Base-by-base conservation (phyloP, 768 basidiomycete genomes). In the Suillus fuscotomentosus region DNA sequence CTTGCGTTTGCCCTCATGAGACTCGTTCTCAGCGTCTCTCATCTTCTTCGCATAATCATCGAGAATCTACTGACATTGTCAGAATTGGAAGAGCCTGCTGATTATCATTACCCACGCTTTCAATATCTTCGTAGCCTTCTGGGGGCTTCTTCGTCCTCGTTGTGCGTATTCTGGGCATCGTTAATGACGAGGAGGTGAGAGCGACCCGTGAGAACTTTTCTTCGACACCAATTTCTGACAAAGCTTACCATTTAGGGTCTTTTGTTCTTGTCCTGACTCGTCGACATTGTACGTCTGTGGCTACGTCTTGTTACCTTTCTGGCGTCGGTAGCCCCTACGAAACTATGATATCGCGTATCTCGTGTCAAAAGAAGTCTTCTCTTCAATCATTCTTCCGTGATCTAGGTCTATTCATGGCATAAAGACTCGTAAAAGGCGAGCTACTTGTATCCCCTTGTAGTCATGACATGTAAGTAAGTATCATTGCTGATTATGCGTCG, bases 21-120 rank as follows among this genome's bases (percentile, higher is more conserved):
- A 89, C 79, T 99, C 97, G 73, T 96, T 97, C 83, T 99, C 97
- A 1, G 93, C 97, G 77, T 99, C 97, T 62, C 97, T 84, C 97
- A 99, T 99, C 82, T 97, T 99, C 82, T 95, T 94, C 51, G 94
- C 92, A 76, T 99, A 99, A 79, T 99, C 97, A 69, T 99, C 97
- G 69, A 99, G 90, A 70, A 98, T 90, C 91, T 97, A 67, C 31
- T n/a, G 27, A 42, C 10, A 65, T 27, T 17, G 31, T 74, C 6
- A 42, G n/a, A 71, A 63, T 60, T 9, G 42, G 11, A 8, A 17
- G 27, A 47, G 34, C 48, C 41, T 59, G 3, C 45, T 27, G 42
- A 61, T 17, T 39, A 15, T 22, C 3, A 6, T 17, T 60, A 75
- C 87, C 24, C 70, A 92, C 92, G 51, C 81, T 78, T 75, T 94